These are phyloP conservation scores for Cercis canadensis DNA, from an alignment of 306 rosid genomes.

Conservation along the genomic window DNA sequence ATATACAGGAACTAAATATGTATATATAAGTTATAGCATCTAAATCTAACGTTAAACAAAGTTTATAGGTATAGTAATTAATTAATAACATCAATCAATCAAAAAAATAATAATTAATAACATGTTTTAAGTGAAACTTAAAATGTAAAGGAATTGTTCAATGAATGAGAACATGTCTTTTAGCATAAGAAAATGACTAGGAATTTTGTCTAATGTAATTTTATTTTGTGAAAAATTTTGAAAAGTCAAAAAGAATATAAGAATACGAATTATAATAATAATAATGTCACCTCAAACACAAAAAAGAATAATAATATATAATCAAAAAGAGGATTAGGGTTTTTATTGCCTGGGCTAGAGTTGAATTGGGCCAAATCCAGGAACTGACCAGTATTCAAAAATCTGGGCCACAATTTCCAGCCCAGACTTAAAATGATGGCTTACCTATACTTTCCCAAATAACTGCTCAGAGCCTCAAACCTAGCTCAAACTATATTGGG, in stretches of 20 bases:
- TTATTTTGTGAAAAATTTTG: background rate
- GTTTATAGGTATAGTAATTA: background rate
- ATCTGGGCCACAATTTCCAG: too few relatives aligned
- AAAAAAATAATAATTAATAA: too few relatives aligned
- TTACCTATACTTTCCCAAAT: too few relatives aligned
- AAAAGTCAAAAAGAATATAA: background rate
- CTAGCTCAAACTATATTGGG: too few relatives aligned
- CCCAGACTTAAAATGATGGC: too few relatives aligned
- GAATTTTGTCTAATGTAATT: background rate
- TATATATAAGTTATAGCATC: background rate
- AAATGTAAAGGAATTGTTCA: background rate
- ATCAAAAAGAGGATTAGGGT: too few relatives aligned
- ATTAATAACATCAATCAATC: background rate
- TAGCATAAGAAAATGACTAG: background rate
- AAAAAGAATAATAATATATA: background rate
- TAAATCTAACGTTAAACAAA: background rate
- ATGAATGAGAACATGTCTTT: conserved; percentile 16
- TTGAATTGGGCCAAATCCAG: too few relatives aligned
- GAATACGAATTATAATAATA: too few relatives aligned
- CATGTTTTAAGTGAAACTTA: background rate
- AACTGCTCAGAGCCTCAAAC: too few relatives aligned
- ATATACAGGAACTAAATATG: background rate
- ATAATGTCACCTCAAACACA: too few relatives aligned
- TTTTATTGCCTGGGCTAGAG: too few relatives aligned
- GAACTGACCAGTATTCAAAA: too few relatives aligned